phyloP scores from a whole-genome alignment of 345 rosid genomes.

The Citrus sinensis region DVS_A1.0 CM039164.1:3615501-3616000 shows the following conservation, averaged over 20 bases:
- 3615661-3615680: slow-evolving; percentile 53
- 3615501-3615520: slow-evolving; percentile 51
- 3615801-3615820: not conserved
- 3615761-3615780: not conserved
- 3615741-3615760: not conserved
- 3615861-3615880: too few species aligned
- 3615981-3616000: too few species aligned
- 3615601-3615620: slow-evolving; percentile 32
- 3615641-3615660: slow-evolving; percentile 59
- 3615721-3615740: not conserved
- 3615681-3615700: slow-evolving; percentile 79
- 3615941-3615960: too few species aligned
- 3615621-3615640: slow-evolving; percentile 58
- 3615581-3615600: not conserved
- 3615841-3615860: too few species aligned
- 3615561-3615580: not conserved
- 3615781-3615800: not conserved
- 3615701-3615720: slow-evolving; percentile 38
- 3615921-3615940: too few species aligned
- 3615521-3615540: not conserved
- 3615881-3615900: too few species aligned
- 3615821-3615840: not conserved
- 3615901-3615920: too few species aligned
- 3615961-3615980: too few species aligned
- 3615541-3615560: not conserved